Conservation (phyloP, 2,329 filamentous ascomycete species). For the Ophiostoma novo-ulmi region DNA sequence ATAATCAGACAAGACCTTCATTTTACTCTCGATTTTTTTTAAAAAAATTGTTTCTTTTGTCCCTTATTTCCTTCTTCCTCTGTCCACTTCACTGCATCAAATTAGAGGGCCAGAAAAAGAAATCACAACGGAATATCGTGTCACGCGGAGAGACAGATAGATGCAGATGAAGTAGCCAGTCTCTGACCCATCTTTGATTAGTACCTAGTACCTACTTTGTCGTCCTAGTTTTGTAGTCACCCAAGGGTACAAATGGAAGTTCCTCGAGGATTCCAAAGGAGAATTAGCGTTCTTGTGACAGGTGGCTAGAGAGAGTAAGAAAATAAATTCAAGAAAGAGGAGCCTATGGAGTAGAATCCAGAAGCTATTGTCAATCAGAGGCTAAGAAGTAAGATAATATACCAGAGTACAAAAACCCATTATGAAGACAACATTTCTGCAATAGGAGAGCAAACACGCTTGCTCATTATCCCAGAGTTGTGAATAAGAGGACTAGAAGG, state of each 20-base stretch:
- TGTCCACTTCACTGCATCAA: neutral
- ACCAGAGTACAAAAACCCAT: too few relatives aligned
- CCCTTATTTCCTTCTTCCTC: neutral
- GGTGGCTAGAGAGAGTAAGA: neutral
- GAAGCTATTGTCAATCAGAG: neutral
- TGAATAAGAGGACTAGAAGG: neutral
- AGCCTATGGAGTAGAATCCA: neutral
- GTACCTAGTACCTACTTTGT: neutral
- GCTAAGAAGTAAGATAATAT: too few relatives aligned
- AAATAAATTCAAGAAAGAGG: neutral
- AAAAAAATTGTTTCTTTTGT: neutral
- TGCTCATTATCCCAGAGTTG: neutral
- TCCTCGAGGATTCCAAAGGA: neutral
- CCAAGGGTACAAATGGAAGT: neutral
- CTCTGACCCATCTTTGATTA: neutral
- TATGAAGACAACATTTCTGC: too few relatives aligned
- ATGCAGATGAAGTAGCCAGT: neutral
- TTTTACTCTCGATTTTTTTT: neutral
- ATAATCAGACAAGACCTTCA: neutral
- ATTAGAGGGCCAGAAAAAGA: slow-evolving; percentile 5
- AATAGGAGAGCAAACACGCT: neutral
- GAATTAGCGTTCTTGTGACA: neutral
- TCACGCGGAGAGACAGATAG: slow-evolving; percentile 1
- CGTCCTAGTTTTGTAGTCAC: neutral
- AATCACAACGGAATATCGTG: neutral